Conservation (phyloP, 352 stramenopile species). For the Globisporangium mamillatum region DNA sequence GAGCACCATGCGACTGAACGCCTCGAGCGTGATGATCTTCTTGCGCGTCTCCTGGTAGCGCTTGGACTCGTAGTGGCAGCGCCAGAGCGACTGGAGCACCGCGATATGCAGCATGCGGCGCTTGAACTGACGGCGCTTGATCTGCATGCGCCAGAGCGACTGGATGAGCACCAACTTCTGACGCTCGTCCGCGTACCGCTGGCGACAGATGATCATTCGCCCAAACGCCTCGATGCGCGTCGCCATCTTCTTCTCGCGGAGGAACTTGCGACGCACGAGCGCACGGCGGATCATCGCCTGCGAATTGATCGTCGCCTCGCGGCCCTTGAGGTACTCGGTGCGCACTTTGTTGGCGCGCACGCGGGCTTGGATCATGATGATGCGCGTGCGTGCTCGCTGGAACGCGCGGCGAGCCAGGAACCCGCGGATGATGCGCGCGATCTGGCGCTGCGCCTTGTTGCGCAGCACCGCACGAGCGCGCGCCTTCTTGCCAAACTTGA, state of each 20-base stretch:
- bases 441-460: slow-evolving; percentile 78
- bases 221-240: slow-evolving; percentile 82
- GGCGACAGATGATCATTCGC: slow-evolving; percentile 75
- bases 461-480: slow-evolving; percentile 64
- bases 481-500: slow-evolving; percentile 88
- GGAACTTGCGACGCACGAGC: slow-evolving; percentile 72
- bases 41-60: slow-evolving; percentile 54
- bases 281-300: slow-evolving; percentile 86
- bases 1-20: slow-evolving; percentile 66
- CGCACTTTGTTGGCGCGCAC: slow-evolving; percentile 85
- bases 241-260: slow-evolving; percentile 86
- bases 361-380: slow-evolving; percentile 87
- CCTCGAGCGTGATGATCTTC: slow-evolving; percentile 66
- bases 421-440: slow-evolving; percentile 67
- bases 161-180: slow-evolving; percentile 77
- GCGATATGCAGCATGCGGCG: slow-evolving; percentile 47
- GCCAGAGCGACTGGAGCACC: slow-evolving; percentile 82
- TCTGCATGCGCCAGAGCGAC: slow-evolving; percentile 80
- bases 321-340: slow-evolving; percentile 82
- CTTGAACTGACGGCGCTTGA: slow-evolving; percentile 49
- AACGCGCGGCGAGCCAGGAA: slow-evolving; percentile 65
- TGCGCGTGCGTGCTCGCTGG: slow-evolving; percentile 43
- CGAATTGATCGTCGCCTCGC: slow-evolving; percentile 84
- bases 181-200: slow-evolving; percentile 54
- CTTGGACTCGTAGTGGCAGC: slow-evolving; percentile 49